Evolutionary conservation across 768 basidiomycete species (phyloP).

Genomic region (Termitomyces bulborhizus): DNA sequence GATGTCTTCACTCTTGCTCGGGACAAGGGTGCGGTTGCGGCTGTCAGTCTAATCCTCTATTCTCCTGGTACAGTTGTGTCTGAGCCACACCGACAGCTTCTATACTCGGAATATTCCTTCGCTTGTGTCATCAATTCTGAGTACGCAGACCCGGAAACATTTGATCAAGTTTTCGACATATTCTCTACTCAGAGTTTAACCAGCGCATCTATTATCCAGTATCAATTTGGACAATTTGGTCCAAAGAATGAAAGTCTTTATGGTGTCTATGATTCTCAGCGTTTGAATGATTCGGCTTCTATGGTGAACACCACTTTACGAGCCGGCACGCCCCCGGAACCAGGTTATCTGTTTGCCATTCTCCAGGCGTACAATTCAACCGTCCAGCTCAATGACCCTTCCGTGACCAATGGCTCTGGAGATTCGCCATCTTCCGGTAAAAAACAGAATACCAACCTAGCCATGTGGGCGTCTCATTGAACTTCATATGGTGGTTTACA

Average conservation of each 20-base stretch:
- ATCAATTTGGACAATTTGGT: conserved; percentile 58
- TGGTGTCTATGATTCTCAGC: conserved; percentile 51
- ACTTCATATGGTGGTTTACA: neutral
- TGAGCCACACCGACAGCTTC: conserved; percentile 41
- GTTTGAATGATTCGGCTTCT: conserved; percentile 49
- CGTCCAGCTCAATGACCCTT: conserved; percentile 18
- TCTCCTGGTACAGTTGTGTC: neutral
- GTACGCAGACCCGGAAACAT: conserved; percentile 56
- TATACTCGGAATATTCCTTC: conserved; percentile 69
- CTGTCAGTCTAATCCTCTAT: conserved; percentile 39
- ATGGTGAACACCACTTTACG: conserved; percentile 37
- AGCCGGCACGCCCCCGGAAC: conserved; percentile 32
- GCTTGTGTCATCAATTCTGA: conserved; percentile 72
- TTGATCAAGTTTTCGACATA: conserved; percentile 71
- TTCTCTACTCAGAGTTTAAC: conserved; percentile 64
- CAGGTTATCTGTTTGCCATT: conserved; percentile 67
- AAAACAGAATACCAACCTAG: conserved; percentile 49
- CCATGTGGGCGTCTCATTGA: conserved; percentile 51
- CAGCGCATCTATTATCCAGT: conserved; percentile 48
- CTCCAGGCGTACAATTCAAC: conserved; percentile 63
- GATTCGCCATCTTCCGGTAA: conserved; percentile 9
- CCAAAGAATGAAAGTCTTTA: conserved; percentile 45
- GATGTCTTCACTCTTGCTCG: conserved; percentile 84
- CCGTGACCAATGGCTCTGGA: conserved; percentile 17
- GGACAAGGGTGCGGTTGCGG: conserved; percentile 74